A percentile compares a stretch with the other conserved stretches of the same genome.
Evolutionary conservation across 2,329 filamentous ascomycete genomes (phyloP).

Genomic region (Penicillium polonicum): DNA sequence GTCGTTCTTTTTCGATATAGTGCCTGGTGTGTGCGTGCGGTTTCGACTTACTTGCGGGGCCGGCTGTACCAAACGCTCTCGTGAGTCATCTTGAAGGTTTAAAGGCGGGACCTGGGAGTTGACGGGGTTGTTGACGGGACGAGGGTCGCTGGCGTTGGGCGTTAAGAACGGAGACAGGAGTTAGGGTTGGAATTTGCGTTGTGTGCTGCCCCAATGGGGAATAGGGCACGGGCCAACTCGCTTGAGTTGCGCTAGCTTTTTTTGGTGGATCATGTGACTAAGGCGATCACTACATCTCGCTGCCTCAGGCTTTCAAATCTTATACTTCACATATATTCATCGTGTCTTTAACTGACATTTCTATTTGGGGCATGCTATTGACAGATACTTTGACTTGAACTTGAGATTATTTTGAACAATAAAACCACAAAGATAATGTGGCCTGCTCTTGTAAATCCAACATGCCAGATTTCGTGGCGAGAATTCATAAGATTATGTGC

Average conservation of each 20-base stretch:
- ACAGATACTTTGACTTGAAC: too few species aligned
- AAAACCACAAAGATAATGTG: background rate
- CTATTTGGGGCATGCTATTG: background rate
- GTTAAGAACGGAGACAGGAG: constrained; percentile 31
- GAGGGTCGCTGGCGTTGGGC: constrained; percentile 37
- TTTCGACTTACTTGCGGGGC: constrained; percentile 71
- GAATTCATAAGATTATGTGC: background rate
- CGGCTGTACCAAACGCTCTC: constrained; percentile 99
- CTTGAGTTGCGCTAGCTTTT: constrained; percentile 30
- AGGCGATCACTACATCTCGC: constrained; percentile 4
- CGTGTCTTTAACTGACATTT: background rate
- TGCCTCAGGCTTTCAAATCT: constrained; percentile 1
- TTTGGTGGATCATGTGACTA: constrained; percentile 15
- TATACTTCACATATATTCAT: constrained; percentile 2
- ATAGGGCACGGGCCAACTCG: constrained; percentile 34
- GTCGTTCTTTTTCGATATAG: constrained; percentile 11
- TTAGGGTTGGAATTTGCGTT: constrained; percentile 37
- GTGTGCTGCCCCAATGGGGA: constrained; percentile 33
- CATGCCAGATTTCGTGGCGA: background rate
- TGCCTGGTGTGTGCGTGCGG: constrained; percentile 4
- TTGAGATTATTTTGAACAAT: accelerated
- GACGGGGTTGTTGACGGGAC: constrained; percentile 37
- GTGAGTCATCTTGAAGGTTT: constrained; percentile 70
- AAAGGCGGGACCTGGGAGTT: constrained; percentile 32
- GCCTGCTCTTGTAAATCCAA: background rate